Conservation (phyloP, 768 basidiomycete species). For the Termitomyces sp. region DNA sequence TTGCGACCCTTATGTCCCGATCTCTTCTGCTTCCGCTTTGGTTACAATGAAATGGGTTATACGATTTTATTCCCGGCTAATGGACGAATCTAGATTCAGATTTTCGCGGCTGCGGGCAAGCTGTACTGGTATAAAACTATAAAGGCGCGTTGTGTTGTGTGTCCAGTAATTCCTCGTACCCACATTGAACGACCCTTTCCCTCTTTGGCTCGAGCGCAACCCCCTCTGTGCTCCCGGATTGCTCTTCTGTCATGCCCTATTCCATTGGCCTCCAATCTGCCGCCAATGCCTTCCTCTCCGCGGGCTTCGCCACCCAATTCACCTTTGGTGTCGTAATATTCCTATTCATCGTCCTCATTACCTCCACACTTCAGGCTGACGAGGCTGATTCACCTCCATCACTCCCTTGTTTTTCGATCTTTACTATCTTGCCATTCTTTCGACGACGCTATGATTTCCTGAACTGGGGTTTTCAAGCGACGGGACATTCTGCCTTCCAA, state of each 20-base stretch:
- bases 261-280: slow-evolving; percentile 44
- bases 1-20: slow-evolving; percentile 11
- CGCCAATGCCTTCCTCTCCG: slow-evolving; percentile 42
- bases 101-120: slow-evolving; percentile 23
- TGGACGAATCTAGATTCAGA: slow-evolving; percentile 16
- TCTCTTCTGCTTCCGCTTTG: slow-evolving; percentile 15
- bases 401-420: slow-evolving; percentile 53
- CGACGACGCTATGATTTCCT: slow-evolving; percentile 66
- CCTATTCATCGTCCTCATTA: slow-evolving; percentile 38
- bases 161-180: slow-evolving; percentile 19
- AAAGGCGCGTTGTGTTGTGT: slow-evolving; percentile 21
- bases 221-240: slow-evolving; percentile 20
- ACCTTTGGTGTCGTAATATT: slow-evolving; percentile 41
- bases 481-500: slow-evolving; percentile 61
- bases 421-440: slow-evolving; percentile 64
- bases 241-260: slow-evolving; percentile 39
- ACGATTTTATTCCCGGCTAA: slow-evolving; percentile 9
- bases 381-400: slow-evolving; percentile 45
- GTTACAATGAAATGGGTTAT: slow-evolving; percentile 9
- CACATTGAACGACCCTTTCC: slow-evolving; percentile 12
- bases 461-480: slow-evolving; percentile 63
- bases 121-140: slow-evolving; percentile 23
- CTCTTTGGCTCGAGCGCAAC: slow-evolving; percentile 18
- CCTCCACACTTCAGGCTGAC: slow-evolving; percentile 42
- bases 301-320: slow-evolving; percentile 43